Conservation (phyloP, 495 filamentous ascomycete genomes). For the Tuber indicum region DNA sequence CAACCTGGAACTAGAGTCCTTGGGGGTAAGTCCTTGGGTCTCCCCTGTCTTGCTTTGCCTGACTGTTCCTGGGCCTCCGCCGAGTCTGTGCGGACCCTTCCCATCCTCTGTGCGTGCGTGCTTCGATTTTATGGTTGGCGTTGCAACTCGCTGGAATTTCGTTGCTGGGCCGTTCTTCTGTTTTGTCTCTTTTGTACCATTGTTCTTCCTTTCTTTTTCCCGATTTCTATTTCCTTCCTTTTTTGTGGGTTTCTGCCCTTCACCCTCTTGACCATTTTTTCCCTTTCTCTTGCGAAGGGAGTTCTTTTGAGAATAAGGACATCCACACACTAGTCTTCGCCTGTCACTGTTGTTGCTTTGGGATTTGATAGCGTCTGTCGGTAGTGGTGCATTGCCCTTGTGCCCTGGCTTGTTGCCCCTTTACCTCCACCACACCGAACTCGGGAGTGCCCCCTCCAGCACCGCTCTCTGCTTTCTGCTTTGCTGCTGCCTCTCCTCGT, state of each 20-base stretch:
- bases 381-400: not conserved
- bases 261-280: not conserved
- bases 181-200: constrained; percentile 22
- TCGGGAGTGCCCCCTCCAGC: not conserved
- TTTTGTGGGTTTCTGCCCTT: not conserved
- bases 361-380: constrained; percentile 3
- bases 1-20: constrained; percentile 22
- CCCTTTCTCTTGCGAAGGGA: not conserved
- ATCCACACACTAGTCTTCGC: not conserved
- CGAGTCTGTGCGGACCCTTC: constrained; percentile 30
- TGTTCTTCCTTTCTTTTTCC: not conserved
- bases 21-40: constrained; percentile 29
- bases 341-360: not conserved
- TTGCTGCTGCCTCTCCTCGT: constrained; percentile 28
- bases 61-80: constrained; percentile 25
- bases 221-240: not conserved
- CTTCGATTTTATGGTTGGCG: constrained; percentile 8
- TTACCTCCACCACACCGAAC: constrained; percentile 30
- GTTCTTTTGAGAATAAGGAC: not conserved
- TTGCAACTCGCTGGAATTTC: not conserved
- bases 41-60: constrained; percentile 30
- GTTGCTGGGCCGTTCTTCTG: constrained; percentile 29
- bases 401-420: constrained; percentile 35
- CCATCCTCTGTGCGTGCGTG: constrained; percentile 26
- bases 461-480: constrained; percentile 18